Evolutionary conservation across 345 rosid species (phyloP).

Genomic region (Dipteronia sinensis): DNA sequence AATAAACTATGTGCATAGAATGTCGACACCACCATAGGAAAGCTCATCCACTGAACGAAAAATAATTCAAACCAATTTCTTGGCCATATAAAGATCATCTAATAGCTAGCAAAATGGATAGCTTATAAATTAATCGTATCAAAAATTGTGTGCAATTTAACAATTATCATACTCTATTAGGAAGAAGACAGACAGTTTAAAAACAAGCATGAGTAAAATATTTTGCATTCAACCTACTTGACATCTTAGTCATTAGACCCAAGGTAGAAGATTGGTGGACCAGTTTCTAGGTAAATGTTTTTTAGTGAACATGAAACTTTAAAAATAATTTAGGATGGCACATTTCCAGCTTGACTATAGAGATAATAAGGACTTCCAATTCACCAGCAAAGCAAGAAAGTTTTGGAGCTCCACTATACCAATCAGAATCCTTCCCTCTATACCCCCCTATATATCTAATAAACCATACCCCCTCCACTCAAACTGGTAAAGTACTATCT

Average conservation of each 20-base stretch:
- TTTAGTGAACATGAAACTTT: no score
- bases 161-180: neutral
- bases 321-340: neutral
- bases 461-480: neutral
- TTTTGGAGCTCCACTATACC: neutral
- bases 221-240: neutral
- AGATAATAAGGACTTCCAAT: neutral
- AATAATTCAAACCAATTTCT: constrained; percentile 7
- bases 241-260: neutral
- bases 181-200: neutral
- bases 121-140: neutral
- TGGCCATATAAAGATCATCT: neutral
- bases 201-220: neutral
- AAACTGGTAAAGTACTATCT: constrained; percentile 1
- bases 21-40: neutral
- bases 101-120: neutral
- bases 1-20: neutral
- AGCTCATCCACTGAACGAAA: neutral
- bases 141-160: neutral
- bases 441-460: neutral
- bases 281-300: no score
- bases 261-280: neutral
- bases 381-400: neutral
- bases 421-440: neutral
- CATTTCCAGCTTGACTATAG: neutral